Evolutionary conservation across 148 eudicot genomes (phyloP).

Genomic region (Cornus suecica): DNA sequence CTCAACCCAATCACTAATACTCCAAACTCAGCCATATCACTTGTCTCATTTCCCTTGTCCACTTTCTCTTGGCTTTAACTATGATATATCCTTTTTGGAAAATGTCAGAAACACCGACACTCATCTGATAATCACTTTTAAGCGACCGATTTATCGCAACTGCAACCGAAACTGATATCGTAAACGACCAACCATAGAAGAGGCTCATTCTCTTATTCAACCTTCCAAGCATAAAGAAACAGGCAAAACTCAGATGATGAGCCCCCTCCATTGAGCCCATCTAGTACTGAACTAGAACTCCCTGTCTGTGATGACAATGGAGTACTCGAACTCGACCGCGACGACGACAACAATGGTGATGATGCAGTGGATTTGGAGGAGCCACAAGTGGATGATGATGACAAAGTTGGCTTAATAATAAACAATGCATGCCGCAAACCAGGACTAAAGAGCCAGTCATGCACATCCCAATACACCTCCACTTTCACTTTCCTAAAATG

Average conservation of each 20-base stretch:
- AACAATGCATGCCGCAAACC: slow-evolving; percentile 73
- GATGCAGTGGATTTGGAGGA: slow-evolving; percentile 16
- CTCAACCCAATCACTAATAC: slow-evolving; percentile 6
- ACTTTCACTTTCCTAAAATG: slow-evolving; percentile 40
- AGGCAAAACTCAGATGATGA: slow-evolving; percentile 54
- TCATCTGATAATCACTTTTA: too few species aligned
- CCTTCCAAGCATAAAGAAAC: slow-evolving; percentile 80
- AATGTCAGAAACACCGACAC: too few species aligned
- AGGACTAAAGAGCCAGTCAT: slow-evolving; percentile 67
- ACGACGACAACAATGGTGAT: neutral
- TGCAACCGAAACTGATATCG: too few species aligned
- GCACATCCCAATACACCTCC: slow-evolving; percentile 73
- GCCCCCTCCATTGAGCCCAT: slow-evolving; percentile 21
- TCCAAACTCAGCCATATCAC: slow-evolving; percentile 19
- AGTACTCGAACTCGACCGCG: neutral
- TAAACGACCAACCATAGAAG: too few species aligned
- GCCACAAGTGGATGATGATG: slow-evolving; percentile 11
- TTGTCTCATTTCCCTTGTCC: slow-evolving; percentile 6
- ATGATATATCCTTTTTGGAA: neutral
- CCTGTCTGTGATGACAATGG: slow-evolving; percentile 21
- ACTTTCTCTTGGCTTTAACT: neutral
- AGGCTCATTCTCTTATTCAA: slow-evolving; percentile 48
- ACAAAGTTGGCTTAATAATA: slow-evolving; percentile 47
- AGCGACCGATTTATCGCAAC: too few species aligned
- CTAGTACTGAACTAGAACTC: slow-evolving; percentile 24